These are phyloP conservation scores for Tulasnella sp. DNA, from an alignment of 768 basidiomycete genomes.

Conservation along the genomic window DNA sequence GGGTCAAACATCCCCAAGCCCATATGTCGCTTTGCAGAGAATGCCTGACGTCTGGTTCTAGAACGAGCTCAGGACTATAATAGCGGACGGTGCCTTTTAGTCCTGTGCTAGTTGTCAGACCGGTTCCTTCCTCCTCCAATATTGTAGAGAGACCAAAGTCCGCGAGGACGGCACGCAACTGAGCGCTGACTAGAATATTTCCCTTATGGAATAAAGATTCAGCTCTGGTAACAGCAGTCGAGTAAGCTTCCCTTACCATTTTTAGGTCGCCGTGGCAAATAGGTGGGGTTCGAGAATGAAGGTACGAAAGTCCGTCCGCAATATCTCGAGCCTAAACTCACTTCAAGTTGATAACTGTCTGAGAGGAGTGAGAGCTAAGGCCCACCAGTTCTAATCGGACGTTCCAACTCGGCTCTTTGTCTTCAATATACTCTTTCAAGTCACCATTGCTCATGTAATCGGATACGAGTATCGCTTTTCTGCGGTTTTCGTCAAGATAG, in stretches of 20 bases:
- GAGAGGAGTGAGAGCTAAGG: too few species aligned
- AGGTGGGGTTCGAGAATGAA: not conserved
- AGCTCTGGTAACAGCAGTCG: not conserved
- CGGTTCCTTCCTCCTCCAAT: conserved; percentile 14
- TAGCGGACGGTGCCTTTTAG: conserved; percentile 16
- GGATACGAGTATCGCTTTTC: conserved; percentile 1
- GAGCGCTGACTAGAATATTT: conserved; percentile 12
- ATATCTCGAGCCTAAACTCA: conserved; percentile 4
- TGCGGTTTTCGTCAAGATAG: not conserved
- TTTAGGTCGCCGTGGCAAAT: conserved; percentile 15
- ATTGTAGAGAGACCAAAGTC: conserved; percentile 24
- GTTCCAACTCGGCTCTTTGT: not conserved
- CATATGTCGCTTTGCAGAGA: conserved; percentile 11
- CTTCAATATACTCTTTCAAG: not conserved
- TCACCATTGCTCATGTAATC: conserved; percentile 1
- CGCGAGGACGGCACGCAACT: not conserved
- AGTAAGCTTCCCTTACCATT: not conserved
- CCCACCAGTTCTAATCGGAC: not conserved
- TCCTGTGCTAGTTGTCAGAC: conserved; percentile 11
- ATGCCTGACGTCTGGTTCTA: not conserved
- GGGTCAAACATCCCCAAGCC: not conserved
- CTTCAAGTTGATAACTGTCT: not conserved
- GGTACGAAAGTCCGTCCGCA: conserved; percentile 4
- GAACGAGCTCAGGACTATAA: conserved; percentile 5
- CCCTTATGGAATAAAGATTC: not conserved